phyloP scores from a whole-genome alignment of 805 yeast genomes.

The Hanseniaspora guilliermondii region DNA sequence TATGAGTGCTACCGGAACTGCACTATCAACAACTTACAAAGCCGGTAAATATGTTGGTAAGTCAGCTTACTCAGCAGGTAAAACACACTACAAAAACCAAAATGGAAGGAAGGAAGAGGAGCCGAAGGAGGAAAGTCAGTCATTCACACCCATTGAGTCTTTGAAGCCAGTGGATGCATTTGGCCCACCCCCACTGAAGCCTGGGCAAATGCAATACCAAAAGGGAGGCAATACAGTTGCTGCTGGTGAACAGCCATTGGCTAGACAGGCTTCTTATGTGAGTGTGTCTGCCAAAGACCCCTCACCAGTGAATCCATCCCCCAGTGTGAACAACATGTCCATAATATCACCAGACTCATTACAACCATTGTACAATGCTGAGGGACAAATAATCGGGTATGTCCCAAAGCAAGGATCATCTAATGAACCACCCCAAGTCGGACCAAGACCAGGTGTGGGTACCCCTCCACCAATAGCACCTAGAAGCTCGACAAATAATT shows the following conservation, averaged over 20 bases:
- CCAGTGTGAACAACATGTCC: slow-evolving; percentile 4
- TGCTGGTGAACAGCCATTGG: slow-evolving; percentile 13
- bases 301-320: background rate
- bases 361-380: slow-evolving; percentile 12
- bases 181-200: slow-evolving; percentile 12
- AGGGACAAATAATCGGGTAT: slow-evolving; percentile 12
- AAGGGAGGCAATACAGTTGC: slow-evolving; percentile 2
- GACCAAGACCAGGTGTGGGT: slow-evolving; percentile 9
- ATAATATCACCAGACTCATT: slow-evolving; percentile 12
- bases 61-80: slow-evolving; percentile 32
- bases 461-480: background rate
- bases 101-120: slow-evolving; percentile 13
- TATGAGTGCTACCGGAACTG: slow-evolving; percentile 27
- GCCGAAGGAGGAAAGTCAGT: slow-evolving; percentile 9
- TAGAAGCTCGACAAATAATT: background rate
- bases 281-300: slow-evolving; percentile 1
- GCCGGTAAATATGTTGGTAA: slow-evolving; percentile 33
- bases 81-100: slow-evolving; percentile 25
- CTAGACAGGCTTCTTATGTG: slow-evolving; percentile 12
- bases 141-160: slow-evolving; percentile 11
- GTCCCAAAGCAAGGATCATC: slow-evolving; percentile 14
- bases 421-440: slow-evolving; percentile 13
- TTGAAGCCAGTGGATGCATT: slow-evolving; percentile 1
- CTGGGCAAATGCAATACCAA: slow-evolving; percentile 15
- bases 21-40: slow-evolving; percentile 29